A percentile compares a stretch with the other conserved stretches of the same genome.
Evolutionary conservation across 441 rosid species (phyloP).

Genomic region (Caryocar brasiliense): DNA sequence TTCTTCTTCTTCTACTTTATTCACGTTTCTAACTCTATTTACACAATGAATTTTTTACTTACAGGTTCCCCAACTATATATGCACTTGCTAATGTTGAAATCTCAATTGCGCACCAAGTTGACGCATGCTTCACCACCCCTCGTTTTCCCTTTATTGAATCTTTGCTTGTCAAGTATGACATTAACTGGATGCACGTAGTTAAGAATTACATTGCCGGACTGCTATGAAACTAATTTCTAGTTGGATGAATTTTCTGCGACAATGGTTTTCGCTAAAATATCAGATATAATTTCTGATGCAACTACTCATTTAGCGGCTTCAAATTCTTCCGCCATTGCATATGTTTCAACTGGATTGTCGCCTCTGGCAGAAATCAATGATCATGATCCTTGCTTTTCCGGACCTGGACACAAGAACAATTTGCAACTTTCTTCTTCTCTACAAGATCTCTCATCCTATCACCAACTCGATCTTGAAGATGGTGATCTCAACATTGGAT

Average conservation of each 20-base stretch:
- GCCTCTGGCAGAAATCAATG: conserved; percentile 25
- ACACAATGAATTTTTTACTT: too few relatives aligned
- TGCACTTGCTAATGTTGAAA: too few relatives aligned
- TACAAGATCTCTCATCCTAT: conserved; percentile 74
- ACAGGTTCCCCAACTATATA: too few relatives aligned
- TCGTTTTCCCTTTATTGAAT: too few relatives aligned
- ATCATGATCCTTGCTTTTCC: conserved; percentile 26
- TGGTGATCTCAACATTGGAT: conserved; percentile 25
- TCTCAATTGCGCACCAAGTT: too few relatives aligned
- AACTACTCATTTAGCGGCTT: conserved; percentile 20
- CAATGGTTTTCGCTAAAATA: conserved; percentile 59
- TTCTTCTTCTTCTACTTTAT: too few relatives aligned
- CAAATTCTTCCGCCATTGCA: conserved; percentile 36
- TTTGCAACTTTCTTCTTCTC: conserved; percentile 71
- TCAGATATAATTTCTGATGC: conserved; percentile 34
- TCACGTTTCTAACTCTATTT: too few relatives aligned
- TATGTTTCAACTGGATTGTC: conserved; percentile 40
- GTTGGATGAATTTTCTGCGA: not conserved
- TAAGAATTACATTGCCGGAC: too few relatives aligned
- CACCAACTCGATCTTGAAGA: conserved; percentile 48
- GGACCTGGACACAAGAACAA: conserved; percentile 39
- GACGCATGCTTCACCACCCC: too few relatives aligned
- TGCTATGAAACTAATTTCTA: conserved; percentile 7
- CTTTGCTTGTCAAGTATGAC: too few relatives aligned
- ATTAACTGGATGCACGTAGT: too few relatives aligned